Evolutionary conservation across 2,329 filamentous ascomycete genomes (phyloP).

Genomic region (Botrytis fragariae): DNA sequence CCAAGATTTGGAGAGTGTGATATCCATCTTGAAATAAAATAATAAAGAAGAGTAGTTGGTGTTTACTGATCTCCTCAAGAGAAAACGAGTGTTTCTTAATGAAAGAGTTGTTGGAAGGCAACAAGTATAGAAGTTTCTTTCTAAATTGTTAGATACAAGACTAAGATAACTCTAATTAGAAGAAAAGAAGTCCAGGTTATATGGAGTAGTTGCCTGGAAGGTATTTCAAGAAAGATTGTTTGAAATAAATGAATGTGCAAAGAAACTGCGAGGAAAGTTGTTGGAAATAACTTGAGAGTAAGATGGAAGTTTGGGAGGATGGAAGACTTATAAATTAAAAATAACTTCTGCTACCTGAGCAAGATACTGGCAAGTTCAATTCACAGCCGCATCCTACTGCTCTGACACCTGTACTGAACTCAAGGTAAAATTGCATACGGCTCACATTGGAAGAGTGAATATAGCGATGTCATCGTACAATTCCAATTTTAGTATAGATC

Average conservation of each 20-base stretch:
- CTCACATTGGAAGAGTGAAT: background rate
- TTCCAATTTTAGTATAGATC: background rate
- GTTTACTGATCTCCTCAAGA: background rate
- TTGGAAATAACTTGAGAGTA: background rate
- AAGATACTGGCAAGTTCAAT: background rate
- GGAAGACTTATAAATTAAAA: background rate
- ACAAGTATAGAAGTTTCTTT: background rate
- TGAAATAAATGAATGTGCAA: background rate
- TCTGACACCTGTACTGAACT: background rate
- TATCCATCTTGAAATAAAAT: background rate
- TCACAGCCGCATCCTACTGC: background rate
- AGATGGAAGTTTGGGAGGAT: background rate
- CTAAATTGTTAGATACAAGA: background rate
- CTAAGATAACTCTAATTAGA: background rate
- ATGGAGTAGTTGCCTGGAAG: background rate
- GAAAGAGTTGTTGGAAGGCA: background rate
- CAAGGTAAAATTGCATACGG: background rate
- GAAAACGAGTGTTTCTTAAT: background rate
- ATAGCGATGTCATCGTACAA: too few relatives aligned
- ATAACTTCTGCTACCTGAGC: too few relatives aligned
- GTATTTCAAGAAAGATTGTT: background rate
- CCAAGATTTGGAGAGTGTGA: background rate
- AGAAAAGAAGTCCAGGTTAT: background rate
- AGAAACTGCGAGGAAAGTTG: background rate
- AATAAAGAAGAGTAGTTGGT: background rate